Evolutionary conservation across 176 grass and related monocot genomes (phyloP).

Genomic region (Rhynchospora tenuis): DNA sequence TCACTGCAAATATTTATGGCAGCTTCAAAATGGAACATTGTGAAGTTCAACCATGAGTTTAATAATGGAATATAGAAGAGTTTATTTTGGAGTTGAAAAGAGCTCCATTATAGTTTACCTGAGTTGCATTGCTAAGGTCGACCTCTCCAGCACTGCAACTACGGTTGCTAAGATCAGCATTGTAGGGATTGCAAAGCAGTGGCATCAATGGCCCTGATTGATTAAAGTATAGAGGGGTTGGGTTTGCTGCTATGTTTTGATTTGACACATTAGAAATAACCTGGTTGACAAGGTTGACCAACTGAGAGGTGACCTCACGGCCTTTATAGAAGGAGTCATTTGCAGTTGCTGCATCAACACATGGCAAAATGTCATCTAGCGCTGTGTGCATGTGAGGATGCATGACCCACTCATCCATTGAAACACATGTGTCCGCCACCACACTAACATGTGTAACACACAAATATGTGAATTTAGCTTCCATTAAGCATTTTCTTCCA

Average conservation of each 20-base stretch:
- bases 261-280: constrained; percentile 66
- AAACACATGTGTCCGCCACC: constrained; percentile 65
- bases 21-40: background rate
- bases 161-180: constrained; percentile 37
- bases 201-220: constrained; percentile 82
- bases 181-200: constrained; percentile 73
- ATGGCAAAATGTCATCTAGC: constrained; percentile 84
- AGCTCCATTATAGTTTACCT: constrained; percentile 26
- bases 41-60: background rate
- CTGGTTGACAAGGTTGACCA: constrained; percentile 72
- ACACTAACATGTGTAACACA: constrained; percentile 34
- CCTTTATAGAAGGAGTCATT: constrained; percentile 64
- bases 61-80: background rate
- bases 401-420: constrained; percentile 79
- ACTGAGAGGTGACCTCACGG: constrained; percentile 59
- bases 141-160: constrained; percentile 61
- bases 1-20: background rate
- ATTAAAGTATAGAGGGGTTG: constrained; percentile 59
- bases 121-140: constrained; percentile 42
- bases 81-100: background rate
- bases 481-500: background rate
- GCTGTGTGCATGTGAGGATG: constrained; percentile 72
- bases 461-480: background rate
- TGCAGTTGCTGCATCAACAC: constrained; percentile 62
- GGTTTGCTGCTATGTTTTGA: constrained; percentile 35